Conservation (phyloP, 75 land plant species). For the Cunninghamia lanceolata region DNA sequence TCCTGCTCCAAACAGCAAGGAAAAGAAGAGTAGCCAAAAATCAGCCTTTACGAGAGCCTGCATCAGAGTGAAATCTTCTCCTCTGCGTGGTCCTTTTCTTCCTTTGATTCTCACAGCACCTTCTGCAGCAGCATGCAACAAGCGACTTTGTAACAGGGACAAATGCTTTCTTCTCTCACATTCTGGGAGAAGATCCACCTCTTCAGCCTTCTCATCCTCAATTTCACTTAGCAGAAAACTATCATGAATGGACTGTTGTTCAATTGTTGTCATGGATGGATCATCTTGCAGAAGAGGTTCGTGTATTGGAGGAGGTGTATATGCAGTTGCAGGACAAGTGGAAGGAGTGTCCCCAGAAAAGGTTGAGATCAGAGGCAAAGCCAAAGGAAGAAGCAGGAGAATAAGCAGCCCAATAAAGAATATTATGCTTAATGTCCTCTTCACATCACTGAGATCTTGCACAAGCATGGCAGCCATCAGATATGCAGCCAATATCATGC, state of each 20-base stretch:
- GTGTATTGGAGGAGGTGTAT: not conserved
- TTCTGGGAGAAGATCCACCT: slow-evolving; percentile 68
- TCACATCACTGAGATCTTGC: slow-evolving; percentile 58
- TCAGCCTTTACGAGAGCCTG: slow-evolving; percentile 97
- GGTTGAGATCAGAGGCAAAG: slow-evolving; percentile 50
- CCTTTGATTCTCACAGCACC: slow-evolving; percentile 89
- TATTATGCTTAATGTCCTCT: slow-evolving; percentile 22
- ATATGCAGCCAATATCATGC: slow-evolving; percentile 74
- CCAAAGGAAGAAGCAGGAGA: slow-evolving; percentile 50
- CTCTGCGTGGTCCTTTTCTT: slow-evolving; percentile 77
- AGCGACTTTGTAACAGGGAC: slow-evolving; percentile 43
- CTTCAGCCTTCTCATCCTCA: slow-evolving; percentile 86
- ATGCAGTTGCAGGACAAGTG: slow-evolving; percentile 4
- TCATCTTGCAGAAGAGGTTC: slow-evolving; percentile 40
- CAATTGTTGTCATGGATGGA: slow-evolving; percentile 24
- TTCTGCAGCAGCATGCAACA: slow-evolving; percentile 80
- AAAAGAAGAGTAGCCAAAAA: slow-evolving; percentile 84
- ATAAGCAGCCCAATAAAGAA: slow-evolving; percentile 49
- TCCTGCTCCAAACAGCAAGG: slow-evolving; percentile 83
- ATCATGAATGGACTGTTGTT: slow-evolving; percentile 1
- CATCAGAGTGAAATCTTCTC: slow-evolving; percentile 87
- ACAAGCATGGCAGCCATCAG: slow-evolving; percentile 84
- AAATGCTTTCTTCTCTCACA: slow-evolving; percentile 45
- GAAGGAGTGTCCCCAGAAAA: slow-evolving; percentile 11
- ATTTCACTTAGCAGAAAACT: slow-evolving; percentile 71